phyloP scores from a whole-genome alignment of 1,139 yeast genomes.

The Blastobotrys elegans region DNA sequence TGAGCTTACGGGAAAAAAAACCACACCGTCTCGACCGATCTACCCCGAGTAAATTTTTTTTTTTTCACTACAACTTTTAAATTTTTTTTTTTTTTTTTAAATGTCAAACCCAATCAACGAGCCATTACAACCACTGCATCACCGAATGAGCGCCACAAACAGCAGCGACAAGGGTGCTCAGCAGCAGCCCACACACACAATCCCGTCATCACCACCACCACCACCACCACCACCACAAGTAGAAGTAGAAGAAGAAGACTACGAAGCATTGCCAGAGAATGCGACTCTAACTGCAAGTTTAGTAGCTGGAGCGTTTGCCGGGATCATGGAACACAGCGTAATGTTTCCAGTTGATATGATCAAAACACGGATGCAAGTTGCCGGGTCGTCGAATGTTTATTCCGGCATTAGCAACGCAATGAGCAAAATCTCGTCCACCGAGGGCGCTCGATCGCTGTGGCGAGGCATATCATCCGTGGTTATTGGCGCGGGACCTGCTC shows the following conservation, averaged over 20 bases:
- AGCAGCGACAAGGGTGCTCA: too few relatives aligned
- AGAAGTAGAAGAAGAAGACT: conserved; percentile 46
- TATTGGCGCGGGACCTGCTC: conserved; percentile 99
- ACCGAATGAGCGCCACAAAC: conserved; percentile 2
- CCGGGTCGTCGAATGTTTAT: conserved; percentile 40
- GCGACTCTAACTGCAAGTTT: conserved; percentile 81
- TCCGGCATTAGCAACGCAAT: conserved; percentile 55
- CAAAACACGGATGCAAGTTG: conserved; percentile 90
- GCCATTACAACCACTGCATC: too few relatives aligned
- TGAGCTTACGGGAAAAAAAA: too few relatives aligned
- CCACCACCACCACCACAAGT: conserved; percentile 1
- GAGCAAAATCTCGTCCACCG: conserved; percentile 73
- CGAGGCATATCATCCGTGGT: conserved; percentile 91
- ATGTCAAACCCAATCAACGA: background rate
- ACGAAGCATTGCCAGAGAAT: conserved; percentile 86
- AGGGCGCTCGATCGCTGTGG: conserved; percentile 89
- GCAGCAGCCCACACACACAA: too few relatives aligned
- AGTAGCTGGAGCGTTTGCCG: conserved; percentile 95
- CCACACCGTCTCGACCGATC: too few relatives aligned
- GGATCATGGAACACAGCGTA: conserved; percentile 93
- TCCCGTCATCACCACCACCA: too few relatives aligned
- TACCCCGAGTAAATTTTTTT: too few relatives aligned
- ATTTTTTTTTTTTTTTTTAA: too few relatives aligned
- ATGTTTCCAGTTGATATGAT: conserved; percentile 96
- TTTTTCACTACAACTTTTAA: background rate